Conservation (phyloP, 1,284 basidiomycete species). For the Marasmius sp. region DNA sequence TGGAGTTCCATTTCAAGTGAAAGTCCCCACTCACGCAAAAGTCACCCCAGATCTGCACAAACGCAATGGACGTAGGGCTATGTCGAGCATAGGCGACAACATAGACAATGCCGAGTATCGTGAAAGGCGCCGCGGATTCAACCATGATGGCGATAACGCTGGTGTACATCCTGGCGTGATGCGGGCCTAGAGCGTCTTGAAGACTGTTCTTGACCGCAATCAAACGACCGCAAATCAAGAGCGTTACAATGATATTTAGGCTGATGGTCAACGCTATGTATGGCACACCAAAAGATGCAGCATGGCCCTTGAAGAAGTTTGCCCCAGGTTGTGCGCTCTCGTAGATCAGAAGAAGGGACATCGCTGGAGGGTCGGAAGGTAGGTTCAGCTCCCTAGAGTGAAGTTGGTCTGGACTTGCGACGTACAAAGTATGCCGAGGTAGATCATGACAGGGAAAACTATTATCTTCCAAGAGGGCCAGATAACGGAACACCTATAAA, state of each 20-base stretch:
- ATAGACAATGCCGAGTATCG: conserved; percentile 24
- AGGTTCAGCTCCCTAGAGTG: not conserved
- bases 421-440: conserved; percentile 25
- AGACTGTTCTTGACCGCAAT: conserved; percentile 17
- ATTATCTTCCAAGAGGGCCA: conserved; percentile 22
- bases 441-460: conserved; percentile 22
- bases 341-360: conserved; percentile 24
- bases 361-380: conserved; percentile 12
- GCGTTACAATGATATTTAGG: conserved; percentile 26
- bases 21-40: conserved; percentile 18
- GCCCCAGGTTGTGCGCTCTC: conserved; percentile 22
- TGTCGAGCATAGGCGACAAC: conserved; percentile 23
- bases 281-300: conserved; percentile 22
- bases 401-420: not conserved
- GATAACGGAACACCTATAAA: conserved; percentile 30
- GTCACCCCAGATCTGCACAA: conserved; percentile 25
- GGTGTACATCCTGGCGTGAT: conserved; percentile 25
- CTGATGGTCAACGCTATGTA: conserved; percentile 25
- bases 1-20: not conserved
- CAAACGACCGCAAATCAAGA: conserved; percentile 23
- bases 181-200: conserved; percentile 1
- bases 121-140: conserved; percentile 26
- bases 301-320: conserved; percentile 21
- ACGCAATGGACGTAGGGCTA: conserved; percentile 19
- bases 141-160: conserved; percentile 24